A percentile compares a stretch with the other conserved stretches of the same genome.
Conservation (phyloP, 441 rosid genomes). For the Adansonia grandidieri region DNA sequence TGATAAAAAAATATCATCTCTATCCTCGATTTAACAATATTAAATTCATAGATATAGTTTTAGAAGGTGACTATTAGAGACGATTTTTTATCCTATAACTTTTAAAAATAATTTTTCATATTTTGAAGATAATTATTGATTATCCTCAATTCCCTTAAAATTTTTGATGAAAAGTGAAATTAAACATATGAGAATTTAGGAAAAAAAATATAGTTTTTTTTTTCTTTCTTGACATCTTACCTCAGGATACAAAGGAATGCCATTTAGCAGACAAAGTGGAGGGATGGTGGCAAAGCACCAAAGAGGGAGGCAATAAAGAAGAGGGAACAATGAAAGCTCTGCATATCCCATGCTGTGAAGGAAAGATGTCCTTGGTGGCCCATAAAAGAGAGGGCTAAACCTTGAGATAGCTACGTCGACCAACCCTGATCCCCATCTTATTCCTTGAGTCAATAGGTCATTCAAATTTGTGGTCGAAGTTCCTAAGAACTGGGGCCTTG, state of each 20-base stretch:
- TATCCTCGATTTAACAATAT: too few relatives aligned
- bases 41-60: too few relatives aligned
- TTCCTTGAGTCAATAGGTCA: slow-evolving; percentile 42
- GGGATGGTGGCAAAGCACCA: slow-evolving; percentile 24
- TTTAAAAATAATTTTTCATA: too few relatives aligned
- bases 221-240: background rate
- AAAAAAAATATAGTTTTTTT: too few relatives aligned
- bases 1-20: too few relatives aligned
- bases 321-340: slow-evolving; percentile 22
- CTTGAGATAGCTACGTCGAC: slow-evolving; percentile 19
- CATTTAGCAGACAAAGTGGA: slow-evolving; percentile 19
- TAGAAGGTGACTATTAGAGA: too few relatives aligned
- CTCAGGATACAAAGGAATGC: slow-evolving; percentile 16
- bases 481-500: slow-evolving; percentile 38
- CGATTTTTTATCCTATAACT: too few relatives aligned
- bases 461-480: slow-evolving; percentile 36
- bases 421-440: slow-evolving; percentile 40
- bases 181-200: background rate
- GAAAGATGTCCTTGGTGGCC: slow-evolving; percentile 17
- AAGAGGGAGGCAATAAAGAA: slow-evolving; percentile 22
- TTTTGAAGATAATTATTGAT: too few relatives aligned
- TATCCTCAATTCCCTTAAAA: too few relatives aligned
- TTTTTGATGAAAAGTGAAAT: background rate
- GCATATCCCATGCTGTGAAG: slow-evolving; percentile 21
- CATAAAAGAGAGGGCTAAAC: slow-evolving; percentile 15